phyloP scores from a whole-genome alignment of 2,329 filamentous ascomycete species.

The Sarocladium strictum region DNA sequence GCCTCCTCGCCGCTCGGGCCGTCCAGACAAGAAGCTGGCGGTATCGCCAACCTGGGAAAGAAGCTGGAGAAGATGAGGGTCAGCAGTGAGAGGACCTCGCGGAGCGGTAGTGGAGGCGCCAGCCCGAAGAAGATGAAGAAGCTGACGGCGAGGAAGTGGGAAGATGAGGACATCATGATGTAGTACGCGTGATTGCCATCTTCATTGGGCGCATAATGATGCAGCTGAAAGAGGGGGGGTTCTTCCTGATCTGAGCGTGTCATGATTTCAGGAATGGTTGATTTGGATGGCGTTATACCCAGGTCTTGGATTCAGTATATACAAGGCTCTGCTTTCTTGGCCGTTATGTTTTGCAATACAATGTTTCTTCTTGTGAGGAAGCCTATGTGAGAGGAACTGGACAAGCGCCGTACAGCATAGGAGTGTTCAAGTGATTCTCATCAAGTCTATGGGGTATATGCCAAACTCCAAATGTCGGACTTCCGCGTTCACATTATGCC shows the following conservation, averaged over 20 bases:
- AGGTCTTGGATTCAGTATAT: conserved; percentile 1
- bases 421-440: too few species aligned
- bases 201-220: not conserved
- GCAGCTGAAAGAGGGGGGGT: not conserved
- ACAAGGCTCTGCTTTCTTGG: not conserved
- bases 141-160: conserved; percentile 43
- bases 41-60: conserved; percentile 33
- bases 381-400: too few species aligned
- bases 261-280: not conserved
- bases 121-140: conserved; percentile 51
- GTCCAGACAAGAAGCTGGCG: conserved; percentile 14
- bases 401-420: too few species aligned
- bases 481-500: too few species aligned
- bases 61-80: conserved; percentile 47
- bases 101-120: conserved; percentile 23
- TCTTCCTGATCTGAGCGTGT: conserved; percentile 1
- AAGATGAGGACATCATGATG: conserved; percentile 33
- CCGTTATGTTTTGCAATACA: not conserved
- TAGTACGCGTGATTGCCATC: conserved; percentile 14
- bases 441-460: not conserved
- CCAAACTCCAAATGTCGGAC: too few species aligned
- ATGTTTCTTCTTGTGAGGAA: not conserved
- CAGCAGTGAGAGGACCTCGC: conserved; percentile 26
- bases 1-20: not conserved
- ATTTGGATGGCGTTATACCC: conserved; percentile 9